Base-by-base conservation (phyloP, 1,284 basidiomycete genomes). In the Boletus semigastroideus region DNA sequence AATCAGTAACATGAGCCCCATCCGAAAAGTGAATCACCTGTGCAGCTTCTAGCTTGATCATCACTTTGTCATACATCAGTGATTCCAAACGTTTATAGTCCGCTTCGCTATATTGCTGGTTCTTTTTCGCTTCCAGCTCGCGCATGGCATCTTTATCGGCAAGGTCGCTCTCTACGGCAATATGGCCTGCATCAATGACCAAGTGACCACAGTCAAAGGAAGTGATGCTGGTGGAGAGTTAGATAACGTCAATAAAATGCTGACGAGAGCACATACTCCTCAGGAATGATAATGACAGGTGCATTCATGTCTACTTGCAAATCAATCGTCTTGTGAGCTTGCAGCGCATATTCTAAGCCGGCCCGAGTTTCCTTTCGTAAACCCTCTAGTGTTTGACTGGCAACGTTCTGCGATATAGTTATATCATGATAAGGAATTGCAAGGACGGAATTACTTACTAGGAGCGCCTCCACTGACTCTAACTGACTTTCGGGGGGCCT, bases 231-330 rank as follows among this genome's bases (percentile, higher is more conserved):
- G 53, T 13, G 47, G 41, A 48, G 37, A n/a, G 45, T 65, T 39
- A 72, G 54, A 16, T 39, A 27, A 31, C 6, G 46, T 17, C 49
- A 40, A 16, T 34, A 38, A 41, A 12, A 12, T 22, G 30, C n/a
- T 6, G 13, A 39, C 14, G 28, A 37, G 27, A 45, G 47, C 2
- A 65, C 82, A 55, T 65, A 92, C 91, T 92, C 85, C 74, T 99
- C 96, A 3, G 97, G 97, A 40, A 99, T 82, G 59, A 99, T 94
- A 68, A 99, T 98, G 66, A 99, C 87, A 5, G 97, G 97, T 3
- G 97, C 94, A 65, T 98, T 93, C 78, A 99, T 84, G 65, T 99
- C 96, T 73, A 99, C 85, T 60, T 92, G 90, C 30, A 99, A 78
- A 67, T 99, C 96, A 43, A 99, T 79, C 0, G 96, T 99, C 76